Evolutionary conservation across 2,329 filamentous ascomycete species (phyloP), one percentile per base, ranked within the genome.

Genomic region (Penicillium sp.): DNA sequence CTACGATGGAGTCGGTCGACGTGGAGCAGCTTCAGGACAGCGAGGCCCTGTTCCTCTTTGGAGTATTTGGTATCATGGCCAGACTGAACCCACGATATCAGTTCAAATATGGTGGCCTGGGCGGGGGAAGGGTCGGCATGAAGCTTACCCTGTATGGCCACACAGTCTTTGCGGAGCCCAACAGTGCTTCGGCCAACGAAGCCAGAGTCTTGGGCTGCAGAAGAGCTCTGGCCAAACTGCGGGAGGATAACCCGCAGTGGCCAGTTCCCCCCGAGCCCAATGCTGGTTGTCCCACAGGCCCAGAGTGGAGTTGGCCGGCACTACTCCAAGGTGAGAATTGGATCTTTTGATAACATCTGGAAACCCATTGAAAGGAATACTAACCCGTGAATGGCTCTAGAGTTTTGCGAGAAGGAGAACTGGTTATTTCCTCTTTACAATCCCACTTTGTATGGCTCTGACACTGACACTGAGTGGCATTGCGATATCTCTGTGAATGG

Each of bases 11-110:
- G 7, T 48, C 52, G n/a, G 16, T 65, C 9, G 50, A 58, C 14
- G 13, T 62, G 29, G 42, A 44, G 2, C 43, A 22, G 2, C 33
- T 72, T 47, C 55, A 51, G 9, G 49, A 52, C n/a, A 51, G 59
- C 4, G 57, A 67, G 21, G 61, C 67, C 1, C 44, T 75, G 6
- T 76, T 72, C 19, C 68, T 62, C 51, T 75, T 74, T 52, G 70
- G 69, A 11, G 64, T 72, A 1, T 44, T 76, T 6, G 55, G 61
- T 1, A 55, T 68, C 7, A 64, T 71, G 48, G 63, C 63, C 11
- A 46, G 59, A 8, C 61, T 75, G 10, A 45, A 57, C 7, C 71
- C 72, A 0, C 52, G 49, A 1, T 71, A 71, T 42, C 54, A 66
- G 1, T 72, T 64, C 57, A 62, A 56, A 22, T 50, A 61, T 29